A percentile compares a stretch with the other conserved stretches of the same genome.
These are phyloP conservation scores for Calonectria honghensis DNA, from an alignment of 2,329 filamentous ascomycete species.

Conservation along the genomic window DNA sequence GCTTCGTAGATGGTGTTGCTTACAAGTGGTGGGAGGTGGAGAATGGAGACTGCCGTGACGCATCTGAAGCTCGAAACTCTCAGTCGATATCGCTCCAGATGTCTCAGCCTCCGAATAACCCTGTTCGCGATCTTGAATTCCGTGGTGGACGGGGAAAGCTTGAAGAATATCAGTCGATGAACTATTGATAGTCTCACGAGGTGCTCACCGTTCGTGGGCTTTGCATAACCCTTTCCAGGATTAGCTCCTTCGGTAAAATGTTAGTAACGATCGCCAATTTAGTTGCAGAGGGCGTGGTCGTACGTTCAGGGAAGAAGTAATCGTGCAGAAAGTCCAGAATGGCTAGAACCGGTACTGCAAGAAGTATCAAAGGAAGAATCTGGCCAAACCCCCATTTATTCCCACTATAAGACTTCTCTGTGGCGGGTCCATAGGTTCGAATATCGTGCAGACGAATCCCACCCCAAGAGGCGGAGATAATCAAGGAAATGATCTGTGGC, in stretches of 20 bases:
- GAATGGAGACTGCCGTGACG: background rate
- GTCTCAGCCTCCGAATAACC: background rate
- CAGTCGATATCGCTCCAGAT: background rate
- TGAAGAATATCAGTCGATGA: background rate
- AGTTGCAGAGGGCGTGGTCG: background rate
- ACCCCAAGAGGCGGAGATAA: conserved; percentile 20
- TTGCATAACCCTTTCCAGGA: background rate
- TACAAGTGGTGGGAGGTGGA: background rate
- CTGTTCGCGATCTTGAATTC: background rate
- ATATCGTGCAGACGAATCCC: background rate
- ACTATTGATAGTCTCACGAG: background rate
- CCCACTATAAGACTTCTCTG: background rate
- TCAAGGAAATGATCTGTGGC: background rate
- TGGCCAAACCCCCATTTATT: conserved; percentile 17
- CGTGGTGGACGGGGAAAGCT: conserved; percentile 7
- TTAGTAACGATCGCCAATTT: background rate
- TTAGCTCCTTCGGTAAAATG: background rate
- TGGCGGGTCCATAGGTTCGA: background rate
- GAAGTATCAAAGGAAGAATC: conserved; percentile 18
- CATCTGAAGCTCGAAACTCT: background rate
- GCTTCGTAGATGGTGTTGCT: background rate
- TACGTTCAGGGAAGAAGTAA: conserved; percentile 7
- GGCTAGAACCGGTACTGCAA: background rate
- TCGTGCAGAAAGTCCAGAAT: background rate
- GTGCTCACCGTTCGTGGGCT: background rate